Base-by-base conservation (phyloP, 169 alveolate genomes). In the Cryptosporidium canis region DNA sequence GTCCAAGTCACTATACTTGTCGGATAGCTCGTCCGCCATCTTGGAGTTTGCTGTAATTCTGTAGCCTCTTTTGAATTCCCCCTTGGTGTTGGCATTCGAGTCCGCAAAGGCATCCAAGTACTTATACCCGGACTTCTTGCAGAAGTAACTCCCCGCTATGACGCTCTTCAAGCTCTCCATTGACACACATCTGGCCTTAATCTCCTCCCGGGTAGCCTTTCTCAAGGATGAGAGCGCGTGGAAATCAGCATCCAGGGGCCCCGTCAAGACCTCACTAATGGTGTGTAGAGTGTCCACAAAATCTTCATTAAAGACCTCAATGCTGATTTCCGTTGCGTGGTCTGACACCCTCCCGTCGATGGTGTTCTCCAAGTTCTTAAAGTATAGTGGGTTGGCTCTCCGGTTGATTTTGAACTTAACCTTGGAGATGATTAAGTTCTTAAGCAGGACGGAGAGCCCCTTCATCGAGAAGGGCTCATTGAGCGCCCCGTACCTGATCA, bases 281-380 rank as follows among this genome's bases (percentile, higher is more conserved):
- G 41, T 41, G 9, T 70, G 64, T 37, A 70, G 39, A 31, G 31
- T 31, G 11, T 70, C 84, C 35, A 70, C 67, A 47, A 70, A 48
- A 3, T 70, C 84, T 11, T 70, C 67, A 55, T 70, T 70, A 55
- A 70, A 70, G 1, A 70, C 67, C 6, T 70, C 84, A 21, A 70
- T 31, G n/a, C 31, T 47, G 8, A 47, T 47, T 48, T 70, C 51
- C 16, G 84, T 70, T 0, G 41, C 58, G 18, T 31, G 35, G 1
- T 37, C 47, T n/a, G 21, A 16, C 14, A 70, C 84, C 12, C 47
- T 37, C 16, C 84, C 84, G 16, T 51, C 64, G 9, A 70, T 37
- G 12, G 44, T 48, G 39, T 70, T 70, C 9, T 70, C 47, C 27
- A 70, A n/a, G 31, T 70, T 51, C 14, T 70, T 70, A 29, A 70